A percentile compares a stretch with the other conserved stretches of the same genome.
Evolutionary conservation across 805 yeast species (phyloP).

Genomic region (Metschnikowia proteae): DNA sequence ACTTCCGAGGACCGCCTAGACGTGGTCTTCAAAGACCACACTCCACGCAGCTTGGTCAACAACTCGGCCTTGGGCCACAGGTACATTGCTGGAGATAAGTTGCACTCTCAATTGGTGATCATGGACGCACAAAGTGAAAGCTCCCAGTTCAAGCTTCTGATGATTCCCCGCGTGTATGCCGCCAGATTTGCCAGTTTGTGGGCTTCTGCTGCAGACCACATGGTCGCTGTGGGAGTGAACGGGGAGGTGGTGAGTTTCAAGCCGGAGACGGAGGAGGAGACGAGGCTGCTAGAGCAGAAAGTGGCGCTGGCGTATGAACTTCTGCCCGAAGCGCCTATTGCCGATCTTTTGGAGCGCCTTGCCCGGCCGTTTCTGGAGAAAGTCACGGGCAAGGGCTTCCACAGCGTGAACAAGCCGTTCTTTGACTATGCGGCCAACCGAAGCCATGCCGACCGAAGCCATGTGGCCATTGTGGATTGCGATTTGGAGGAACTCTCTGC

Average conservation of each 20-base stretch:
- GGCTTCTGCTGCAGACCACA: slow-evolving; percentile 11
- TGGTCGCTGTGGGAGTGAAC: slow-evolving; percentile 33
- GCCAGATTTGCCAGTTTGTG: slow-evolving; percentile 23
- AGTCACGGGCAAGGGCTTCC: slow-evolving; percentile 40
- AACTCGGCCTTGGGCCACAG: slow-evolving; percentile 22
- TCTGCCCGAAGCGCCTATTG: slow-evolving; percentile 9
- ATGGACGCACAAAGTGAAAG: slow-evolving; percentile 15
- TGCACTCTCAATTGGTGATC: slow-evolving; percentile 30
- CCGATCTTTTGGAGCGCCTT: slow-evolving; percentile 20
- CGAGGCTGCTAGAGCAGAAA: slow-evolving; percentile 14
- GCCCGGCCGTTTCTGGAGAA: slow-evolving; percentile 34
- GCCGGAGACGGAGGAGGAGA: slow-evolving; percentile 9
- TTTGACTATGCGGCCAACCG: slow-evolving; percentile 27
- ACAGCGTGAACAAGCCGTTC: slow-evolving; percentile 32
- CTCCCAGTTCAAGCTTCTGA: slow-evolving; percentile 21
- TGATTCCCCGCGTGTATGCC: slow-evolving; percentile 32
- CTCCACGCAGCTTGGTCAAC: slow-evolving; percentile 32
- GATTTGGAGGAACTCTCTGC: slow-evolving; percentile 29
- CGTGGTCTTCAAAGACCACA: slow-evolving; percentile 28
- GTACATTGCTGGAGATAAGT: slow-evolving; percentile 34
- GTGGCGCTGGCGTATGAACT: slow-evolving; percentile 9
- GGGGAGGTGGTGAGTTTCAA: slow-evolving; percentile 30
- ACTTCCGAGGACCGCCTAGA: not conserved
- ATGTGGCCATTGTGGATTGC: slow-evolving; percentile 28
- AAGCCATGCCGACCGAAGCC: slow-evolving; percentile 13